Evolutionary conservation across 192 early-diverging fungal genomes (phyloP).

Genomic region (Coemansia sp.): DNA sequence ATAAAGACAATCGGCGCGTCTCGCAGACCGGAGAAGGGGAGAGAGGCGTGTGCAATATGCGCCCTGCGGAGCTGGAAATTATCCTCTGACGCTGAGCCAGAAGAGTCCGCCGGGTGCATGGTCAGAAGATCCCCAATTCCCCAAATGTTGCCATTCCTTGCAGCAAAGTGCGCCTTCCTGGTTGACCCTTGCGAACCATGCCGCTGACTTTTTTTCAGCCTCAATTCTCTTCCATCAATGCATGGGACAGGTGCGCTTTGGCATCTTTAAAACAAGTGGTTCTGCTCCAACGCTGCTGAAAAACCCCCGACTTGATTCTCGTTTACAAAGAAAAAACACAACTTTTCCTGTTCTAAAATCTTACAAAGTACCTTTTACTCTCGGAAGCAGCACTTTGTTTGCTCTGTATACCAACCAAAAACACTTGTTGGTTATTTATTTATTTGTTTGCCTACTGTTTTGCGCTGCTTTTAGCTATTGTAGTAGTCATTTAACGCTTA

Average conservation of each 20-base stretch:
- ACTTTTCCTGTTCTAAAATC: not conserved
- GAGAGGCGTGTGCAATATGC: conserved; percentile 5
- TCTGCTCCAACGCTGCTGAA: not conserved
- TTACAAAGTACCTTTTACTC: not conserved
- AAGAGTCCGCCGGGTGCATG: not conserved
- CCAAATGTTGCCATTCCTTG: conserved; percentile 2
- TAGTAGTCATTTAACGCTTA: not conserved
- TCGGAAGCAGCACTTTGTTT: not conserved
- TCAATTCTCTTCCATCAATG: not conserved
- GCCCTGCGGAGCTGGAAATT: not conserved
- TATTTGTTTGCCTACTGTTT: not conserved
- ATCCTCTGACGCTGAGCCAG: not conserved
- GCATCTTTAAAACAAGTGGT: not conserved
- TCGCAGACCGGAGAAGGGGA: conserved; percentile 19
- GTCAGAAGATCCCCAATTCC: conserved; percentile 10
- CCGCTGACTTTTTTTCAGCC: not conserved
- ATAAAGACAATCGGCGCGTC: conserved; percentile 5
- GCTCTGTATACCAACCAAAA: not conserved
- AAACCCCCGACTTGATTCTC: not conserved
- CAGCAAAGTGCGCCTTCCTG: not conserved
- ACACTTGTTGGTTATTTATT: not conserved
- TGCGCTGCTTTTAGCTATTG: not conserved
- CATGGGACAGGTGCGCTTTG: not conserved
- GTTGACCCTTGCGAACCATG: not conserved
- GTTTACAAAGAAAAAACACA: not conserved